Evolutionary conservation across 108 stramenopile species (phyloP), one percentile per base, ranked within the genome.

Genomic region (Seminavis robusta): DNA sequence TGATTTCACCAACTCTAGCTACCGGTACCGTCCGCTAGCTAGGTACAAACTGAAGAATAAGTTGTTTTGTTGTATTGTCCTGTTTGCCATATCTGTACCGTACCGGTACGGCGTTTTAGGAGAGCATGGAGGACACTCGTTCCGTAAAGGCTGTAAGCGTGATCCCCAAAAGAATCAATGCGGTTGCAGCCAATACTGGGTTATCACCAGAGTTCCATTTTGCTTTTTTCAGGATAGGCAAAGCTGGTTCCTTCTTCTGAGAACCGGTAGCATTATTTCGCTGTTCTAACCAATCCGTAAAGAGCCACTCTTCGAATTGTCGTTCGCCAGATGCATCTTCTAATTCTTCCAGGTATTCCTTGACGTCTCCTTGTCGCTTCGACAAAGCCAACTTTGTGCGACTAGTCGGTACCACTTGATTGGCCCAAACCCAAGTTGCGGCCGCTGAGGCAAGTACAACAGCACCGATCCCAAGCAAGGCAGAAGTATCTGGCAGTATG

Each of bases 121-220:
- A 11, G n/a, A n/a, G n/a, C n/a, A n/a, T n/a, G n/a, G 66, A 52
- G 17, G 76, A 54, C 15, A 84, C 42, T 40, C 83, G 67, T 60
- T 89, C 88, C 4, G 84, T 83, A 17, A 86, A 30, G 9, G 84
- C 70, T 29, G 84, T 80, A 15, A 84, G 27, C 0, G 84, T 25
- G 40, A 90, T 54, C 39, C 88, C 84, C 9, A 84, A 8, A 41
- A 79, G 52, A 64, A 90, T 83, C 41, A 90, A 57, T 4, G 67
- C 73, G 1, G 86, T 66, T 8, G 90, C 81, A 1, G 78, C 90
- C 15, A 88, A 50, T 4, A 88, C 84, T 16, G 86, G 90, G 68
- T 92, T 92, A 51, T 92, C 90, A 0, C 90, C 90, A 16, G 83
- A 85, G 49, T 92, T 92, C 86, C 90, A 92, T 62, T 92, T 92